A percentile compares a stretch with the other conserved stretches of the same genome.
These are phyloP conservation scores for Beauveria pseudobassiana DNA, from an alignment of 2,329 filamentous ascomycete genomes.

Conservation along the genomic window DNA sequence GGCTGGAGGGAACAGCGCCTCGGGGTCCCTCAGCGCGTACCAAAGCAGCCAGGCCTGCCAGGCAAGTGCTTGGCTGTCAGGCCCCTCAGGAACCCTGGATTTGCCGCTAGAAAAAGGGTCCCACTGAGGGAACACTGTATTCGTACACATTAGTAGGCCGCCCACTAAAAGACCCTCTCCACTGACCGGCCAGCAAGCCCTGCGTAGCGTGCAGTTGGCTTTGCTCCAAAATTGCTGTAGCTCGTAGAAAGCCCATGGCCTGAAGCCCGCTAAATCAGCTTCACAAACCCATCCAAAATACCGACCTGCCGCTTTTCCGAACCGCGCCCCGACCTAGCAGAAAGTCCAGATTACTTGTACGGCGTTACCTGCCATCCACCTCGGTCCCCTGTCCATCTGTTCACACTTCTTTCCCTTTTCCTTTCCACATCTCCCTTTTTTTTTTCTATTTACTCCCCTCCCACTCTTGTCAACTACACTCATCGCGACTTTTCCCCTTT, in stretches of 20 bases:
- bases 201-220: too few relatives aligned
- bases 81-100: background rate
- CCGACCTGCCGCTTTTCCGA: conserved; percentile 8
- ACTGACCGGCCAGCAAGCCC: too few relatives aligned
- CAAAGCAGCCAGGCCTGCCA: background rate
- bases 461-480: too few relatives aligned
- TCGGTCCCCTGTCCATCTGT: background rate
- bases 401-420: background rate
- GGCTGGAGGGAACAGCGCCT: background rate
- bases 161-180: background rate
- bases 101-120: background rate
- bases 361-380: background rate
- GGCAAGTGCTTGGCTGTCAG: background rate
- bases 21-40: background rate
- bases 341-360: conserved; percentile 2
- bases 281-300: background rate
- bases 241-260: background rate
- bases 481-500: background rate
- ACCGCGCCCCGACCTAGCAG: background rate
- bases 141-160: background rate
- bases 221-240: too few relatives aligned
- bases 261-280: background rate
- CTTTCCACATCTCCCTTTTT: background rate
- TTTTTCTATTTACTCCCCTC: background rate
- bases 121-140: background rate